Conservation (phyloP, 257 asterid genomes). For the Galeopsis tetrahit region DNA sequence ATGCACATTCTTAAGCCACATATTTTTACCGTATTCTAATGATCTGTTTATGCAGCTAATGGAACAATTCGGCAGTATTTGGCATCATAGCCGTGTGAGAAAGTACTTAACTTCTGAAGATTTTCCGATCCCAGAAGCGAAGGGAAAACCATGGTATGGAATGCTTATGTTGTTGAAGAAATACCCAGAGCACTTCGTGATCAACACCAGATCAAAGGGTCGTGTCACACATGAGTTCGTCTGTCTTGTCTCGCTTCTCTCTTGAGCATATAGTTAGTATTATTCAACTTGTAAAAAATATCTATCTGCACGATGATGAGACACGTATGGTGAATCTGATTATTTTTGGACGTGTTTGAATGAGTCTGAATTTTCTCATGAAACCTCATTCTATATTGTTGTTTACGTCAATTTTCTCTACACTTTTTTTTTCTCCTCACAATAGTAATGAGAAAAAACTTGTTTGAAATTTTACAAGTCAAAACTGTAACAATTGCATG, state of each 20-base stretch:
- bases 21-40: conserved; percentile 2
- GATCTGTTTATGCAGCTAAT: conserved; percentile 58
- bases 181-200: conserved; percentile 90
- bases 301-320: neutral
- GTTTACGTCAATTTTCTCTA: neutral
- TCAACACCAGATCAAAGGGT: conserved; percentile 88
- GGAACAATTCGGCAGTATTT: conserved; percentile 67
- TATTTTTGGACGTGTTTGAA: neutral
- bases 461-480: no score
- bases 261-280: conserved; percentile 31
- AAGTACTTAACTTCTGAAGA: conserved; percentile 84
- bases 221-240: conserved; percentile 75
- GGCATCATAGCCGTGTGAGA: conserved; percentile 94
- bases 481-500: no score
- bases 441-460: no score
- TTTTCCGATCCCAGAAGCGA: conserved; percentile 61
- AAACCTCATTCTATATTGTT: neutral
- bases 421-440: no score
- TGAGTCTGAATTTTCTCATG: neutral
- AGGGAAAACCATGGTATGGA: conserved; percentile 92
- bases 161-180: conserved; percentile 81
- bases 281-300: conserved; percentile 21
- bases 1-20: neutral
- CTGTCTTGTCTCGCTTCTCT: conserved; percentile 82
- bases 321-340: neutral